A percentile compares a stretch with the other conserved stretches of the same genome.
phyloP scores from a whole-genome alignment of 75 land plant genomes.

The Sequoiadendron giganteum region DNA sequence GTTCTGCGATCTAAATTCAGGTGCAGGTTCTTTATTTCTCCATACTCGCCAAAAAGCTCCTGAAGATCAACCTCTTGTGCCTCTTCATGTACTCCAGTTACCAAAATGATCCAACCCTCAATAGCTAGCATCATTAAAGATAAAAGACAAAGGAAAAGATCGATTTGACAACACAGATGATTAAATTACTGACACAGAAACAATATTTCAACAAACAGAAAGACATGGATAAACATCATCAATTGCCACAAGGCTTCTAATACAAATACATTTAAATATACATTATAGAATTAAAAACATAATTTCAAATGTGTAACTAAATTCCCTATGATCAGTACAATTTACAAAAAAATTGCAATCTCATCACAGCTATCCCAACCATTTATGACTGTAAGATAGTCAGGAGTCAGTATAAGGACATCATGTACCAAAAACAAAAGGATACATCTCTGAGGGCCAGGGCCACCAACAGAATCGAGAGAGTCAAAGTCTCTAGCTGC shows the following conservation, averaged over 20 bases:
- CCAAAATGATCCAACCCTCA: constrained; percentile 97
- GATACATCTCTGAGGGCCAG: constrained; percentile 88
- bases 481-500: constrained; percentile 76
- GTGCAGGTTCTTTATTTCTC: constrained; percentile 91
- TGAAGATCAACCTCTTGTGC: constrained; percentile 97
- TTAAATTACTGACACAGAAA: neutral
- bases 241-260: neutral
- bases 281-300: neutral
- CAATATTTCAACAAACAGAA: neutral
- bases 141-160: neutral
- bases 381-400: neutral
- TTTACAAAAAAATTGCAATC: neutral
- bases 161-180: neutral
- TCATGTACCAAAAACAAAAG: neutral
- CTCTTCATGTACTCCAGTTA: constrained; percentile 97
- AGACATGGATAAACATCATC: neutral
- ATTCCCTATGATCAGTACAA: neutral
- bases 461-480: constrained; percentile 82
- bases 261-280: too few species aligned
- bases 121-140: constrained; percentile 43
- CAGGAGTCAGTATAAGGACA: neutral
- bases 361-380: neutral
- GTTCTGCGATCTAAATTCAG: constrained; percentile 96
- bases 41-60: constrained; percentile 84
- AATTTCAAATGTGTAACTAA: neutral